phyloP scores from a whole-genome alignment of 2,329 filamentous ascomycete species.

The Fusarium nurragi region DNA sequence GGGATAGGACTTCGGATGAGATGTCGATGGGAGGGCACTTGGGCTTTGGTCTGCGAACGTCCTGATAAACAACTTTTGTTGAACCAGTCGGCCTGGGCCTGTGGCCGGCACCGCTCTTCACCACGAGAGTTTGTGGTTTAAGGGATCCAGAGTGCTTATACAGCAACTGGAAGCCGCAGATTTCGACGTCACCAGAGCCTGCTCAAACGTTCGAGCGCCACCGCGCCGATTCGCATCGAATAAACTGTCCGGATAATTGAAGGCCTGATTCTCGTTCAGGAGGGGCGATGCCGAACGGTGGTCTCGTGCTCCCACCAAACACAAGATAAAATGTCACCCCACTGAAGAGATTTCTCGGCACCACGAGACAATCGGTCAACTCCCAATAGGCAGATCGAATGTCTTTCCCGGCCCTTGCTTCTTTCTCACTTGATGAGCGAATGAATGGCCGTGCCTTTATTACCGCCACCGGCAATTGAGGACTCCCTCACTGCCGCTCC shows the following conservation, averaged over 20 bases:
- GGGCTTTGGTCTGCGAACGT: slow-evolving; percentile 30
- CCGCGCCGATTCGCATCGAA: slow-evolving; percentile 37
- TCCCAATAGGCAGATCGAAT: slow-evolving; percentile 42
- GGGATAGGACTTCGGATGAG: slow-evolving; percentile 1
- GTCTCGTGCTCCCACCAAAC: slow-evolving; percentile 41
- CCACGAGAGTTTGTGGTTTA: slow-evolving; percentile 29
- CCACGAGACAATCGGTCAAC: slow-evolving; percentile 45
- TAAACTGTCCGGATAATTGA: slow-evolving; percentile 24
- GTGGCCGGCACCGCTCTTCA: slow-evolving; percentile 36
- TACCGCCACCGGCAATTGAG: slow-evolving; percentile 21
- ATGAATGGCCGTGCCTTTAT: slow-evolving; percentile 26
- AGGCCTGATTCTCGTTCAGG: slow-evolving; percentile 29
- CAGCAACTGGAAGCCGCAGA: slow-evolving; percentile 33
- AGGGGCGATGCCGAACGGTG: slow-evolving; percentile 34
- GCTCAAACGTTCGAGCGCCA: slow-evolving; percentile 41
- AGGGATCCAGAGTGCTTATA: slow-evolving; percentile 41
- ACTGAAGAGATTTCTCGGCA: slow-evolving; percentile 45
- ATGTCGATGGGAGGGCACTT: slow-evolving; percentile 7
- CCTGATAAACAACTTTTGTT: slow-evolving; percentile 31
- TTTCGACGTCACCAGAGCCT: slow-evolving; percentile 41
- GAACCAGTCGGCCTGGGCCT: slow-evolving; percentile 31
- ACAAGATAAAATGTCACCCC: slow-evolving; percentile 42
- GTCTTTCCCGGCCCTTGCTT: slow-evolving; percentile 33
- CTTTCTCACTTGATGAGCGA: slow-evolving; percentile 29
- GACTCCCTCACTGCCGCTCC: slow-evolving; percentile 23